Conservation (phyloP, 805 yeast genomes). For the Saccharomycopsis sp. region DNA sequence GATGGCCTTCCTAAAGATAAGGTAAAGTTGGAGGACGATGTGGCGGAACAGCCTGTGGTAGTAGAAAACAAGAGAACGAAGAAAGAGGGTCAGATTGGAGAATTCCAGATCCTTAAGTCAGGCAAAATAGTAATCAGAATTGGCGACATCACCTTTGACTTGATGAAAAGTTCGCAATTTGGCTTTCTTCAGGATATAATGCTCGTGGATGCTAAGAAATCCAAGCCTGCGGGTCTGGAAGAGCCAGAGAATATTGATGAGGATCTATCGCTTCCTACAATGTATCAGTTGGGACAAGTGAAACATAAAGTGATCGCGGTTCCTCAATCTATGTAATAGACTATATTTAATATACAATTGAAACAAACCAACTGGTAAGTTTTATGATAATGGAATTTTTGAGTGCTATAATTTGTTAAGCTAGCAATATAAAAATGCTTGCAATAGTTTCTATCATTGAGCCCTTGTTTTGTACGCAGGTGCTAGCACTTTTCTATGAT, state of each 20-base stretch:
- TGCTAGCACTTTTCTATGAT: no score
- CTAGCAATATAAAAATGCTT: no score
- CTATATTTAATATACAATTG: no score
- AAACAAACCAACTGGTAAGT: no score
- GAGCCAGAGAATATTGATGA: conserved; percentile 8
- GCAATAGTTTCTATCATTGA: no score
- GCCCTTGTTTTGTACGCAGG: no score
- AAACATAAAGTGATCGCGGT: conserved; percentile 14
- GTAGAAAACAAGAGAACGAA: conserved; percentile 1
- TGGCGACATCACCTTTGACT: conserved; percentile 63
- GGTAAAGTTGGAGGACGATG: not conserved
- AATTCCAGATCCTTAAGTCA: conserved; percentile 69
- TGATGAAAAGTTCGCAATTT: conserved; percentile 63
- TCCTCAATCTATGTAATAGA: conserved; percentile 5
- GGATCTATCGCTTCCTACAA: conserved; percentile 1
- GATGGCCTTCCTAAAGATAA: conserved; percentile 19
- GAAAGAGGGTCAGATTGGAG: conserved; percentile 59
- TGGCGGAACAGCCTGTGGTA: conserved; percentile 9
- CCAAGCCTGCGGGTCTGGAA: not conserved
- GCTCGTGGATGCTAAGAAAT: conserved; percentile 4
- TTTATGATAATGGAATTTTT: no score
- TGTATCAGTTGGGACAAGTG: conserved; percentile 19
- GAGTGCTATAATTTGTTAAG: no score
- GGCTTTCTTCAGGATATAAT: conserved; percentile 59
- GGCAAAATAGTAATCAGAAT: conserved; percentile 73